These are phyloP conservation scores for Trichoderma sp. DNA, from an alignment of 2,329 filamentous ascomycete species.

Conservation along the genomic window DNA sequence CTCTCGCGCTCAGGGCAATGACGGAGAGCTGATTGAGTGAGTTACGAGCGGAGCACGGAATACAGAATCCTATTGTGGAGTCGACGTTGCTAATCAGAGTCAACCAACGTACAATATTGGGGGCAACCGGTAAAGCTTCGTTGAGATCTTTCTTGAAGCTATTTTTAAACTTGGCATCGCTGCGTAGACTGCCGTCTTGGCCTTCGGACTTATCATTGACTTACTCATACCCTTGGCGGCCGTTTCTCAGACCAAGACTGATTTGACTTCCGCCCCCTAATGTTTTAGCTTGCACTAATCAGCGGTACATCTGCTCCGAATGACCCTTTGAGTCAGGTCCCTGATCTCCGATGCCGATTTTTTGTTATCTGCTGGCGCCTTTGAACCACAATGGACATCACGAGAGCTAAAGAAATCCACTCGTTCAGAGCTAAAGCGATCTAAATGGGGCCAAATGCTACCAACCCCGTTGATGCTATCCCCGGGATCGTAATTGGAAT, in stretches of 20 bases:
- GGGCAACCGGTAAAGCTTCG: neutral
- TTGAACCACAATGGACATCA: neutral
- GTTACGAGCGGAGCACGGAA: neutral
- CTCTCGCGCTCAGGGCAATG: neutral
- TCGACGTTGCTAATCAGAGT: neutral
- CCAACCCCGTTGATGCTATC: neutral
- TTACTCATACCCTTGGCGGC: neutral
- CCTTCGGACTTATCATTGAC: neutral
- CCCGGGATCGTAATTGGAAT: neutral
- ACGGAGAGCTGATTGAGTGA: neutral
- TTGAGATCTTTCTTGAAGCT: neutral
- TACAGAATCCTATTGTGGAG: neutral
- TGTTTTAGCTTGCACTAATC: neutral
- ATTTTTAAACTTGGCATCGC: neutral
- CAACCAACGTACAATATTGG: neutral
- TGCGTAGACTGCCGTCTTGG: neutral
- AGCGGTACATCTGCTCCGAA: neutral
- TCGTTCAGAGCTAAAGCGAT: neutral
- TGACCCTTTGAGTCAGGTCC: neutral
- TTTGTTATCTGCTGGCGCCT: neutral
- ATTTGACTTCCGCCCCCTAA: neutral
- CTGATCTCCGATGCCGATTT: neutral
- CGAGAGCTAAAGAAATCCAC: neutral
- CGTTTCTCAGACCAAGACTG: neutral
- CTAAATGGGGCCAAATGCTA: neutral